These are phyloP conservation scores for Xylariaceae sp. DNA, from an alignment of 2,329 filamentous ascomycete species.

Conservation along the genomic window DNA sequence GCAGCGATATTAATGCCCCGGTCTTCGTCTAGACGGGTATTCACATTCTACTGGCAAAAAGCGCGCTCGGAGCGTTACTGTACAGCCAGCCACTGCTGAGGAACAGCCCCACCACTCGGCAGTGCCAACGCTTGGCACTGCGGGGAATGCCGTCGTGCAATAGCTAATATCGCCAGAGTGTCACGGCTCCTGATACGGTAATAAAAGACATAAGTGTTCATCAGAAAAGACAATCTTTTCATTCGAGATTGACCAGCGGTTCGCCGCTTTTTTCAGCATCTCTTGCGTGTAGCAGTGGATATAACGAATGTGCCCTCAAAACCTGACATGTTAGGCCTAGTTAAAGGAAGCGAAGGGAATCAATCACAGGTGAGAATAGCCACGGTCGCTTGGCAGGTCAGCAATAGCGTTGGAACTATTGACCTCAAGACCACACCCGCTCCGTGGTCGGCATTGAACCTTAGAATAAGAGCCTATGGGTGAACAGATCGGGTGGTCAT, in stretches of 20 bases:
- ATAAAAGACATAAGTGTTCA: background rate
- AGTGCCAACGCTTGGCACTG: constrained; percentile 29
- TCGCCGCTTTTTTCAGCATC: no score
- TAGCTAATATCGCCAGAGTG: constrained; percentile 1
- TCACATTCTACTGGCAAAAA: constrained; percentile 34
- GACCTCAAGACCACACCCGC: constrained; percentile 13
- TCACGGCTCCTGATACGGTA: background rate
- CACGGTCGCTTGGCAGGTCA: constrained; percentile 11
- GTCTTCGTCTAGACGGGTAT: constrained; percentile 36
- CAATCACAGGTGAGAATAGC: no score
- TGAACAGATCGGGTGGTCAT: no score
- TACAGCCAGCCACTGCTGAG: constrained; percentile 16
- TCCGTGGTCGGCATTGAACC: no score
- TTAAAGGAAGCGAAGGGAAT: no score
- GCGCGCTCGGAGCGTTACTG: constrained; percentile 8
- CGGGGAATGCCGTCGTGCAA: constrained; percentile 19
- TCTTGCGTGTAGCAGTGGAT: no score
- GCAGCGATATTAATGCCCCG: constrained; percentile 28
- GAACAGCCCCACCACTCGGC: constrained; percentile 31
- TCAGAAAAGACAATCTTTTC: no score
- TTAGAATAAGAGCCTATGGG: no score
- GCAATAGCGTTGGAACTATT: background rate
- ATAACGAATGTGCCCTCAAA: no score
- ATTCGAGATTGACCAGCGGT: no score
- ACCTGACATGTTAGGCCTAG: no score